Conservation (phyloP, 306 rosid genomes). For the Lathyrus tuberosus region DNA sequence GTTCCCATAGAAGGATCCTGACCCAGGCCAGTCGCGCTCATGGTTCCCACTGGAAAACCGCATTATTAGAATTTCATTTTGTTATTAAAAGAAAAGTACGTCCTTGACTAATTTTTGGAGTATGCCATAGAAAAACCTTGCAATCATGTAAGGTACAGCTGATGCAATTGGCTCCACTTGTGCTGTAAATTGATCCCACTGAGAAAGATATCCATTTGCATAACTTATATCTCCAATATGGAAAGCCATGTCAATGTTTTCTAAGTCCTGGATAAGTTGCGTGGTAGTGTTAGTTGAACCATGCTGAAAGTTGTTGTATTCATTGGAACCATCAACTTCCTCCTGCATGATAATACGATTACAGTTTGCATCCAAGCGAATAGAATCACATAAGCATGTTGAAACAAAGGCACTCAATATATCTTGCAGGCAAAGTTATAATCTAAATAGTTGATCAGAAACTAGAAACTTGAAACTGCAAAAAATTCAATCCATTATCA, state of each 20-base stretch:
- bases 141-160: constrained; percentile 84
- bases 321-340: constrained; percentile 92
- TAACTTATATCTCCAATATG: constrained; percentile 90
- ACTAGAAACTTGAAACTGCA: constrained; percentile 2
- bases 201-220: constrained; percentile 89
- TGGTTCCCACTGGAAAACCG: constrained; percentile 73
- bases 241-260: constrained; percentile 73
- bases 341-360: constrained; percentile 46
- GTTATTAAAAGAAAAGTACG: not conserved
- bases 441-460: not conserved
- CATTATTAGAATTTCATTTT: not conserved
- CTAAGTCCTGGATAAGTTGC: constrained; percentile 68
- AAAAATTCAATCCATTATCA: constrained; percentile 1
- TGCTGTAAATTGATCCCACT: constrained; percentile 93
- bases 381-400: constrained; percentile 12
- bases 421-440: constrained; percentile 1
- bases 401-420: not conserved
- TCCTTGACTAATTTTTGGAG: constrained; percentile 11
- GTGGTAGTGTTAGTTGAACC: constrained; percentile 77
- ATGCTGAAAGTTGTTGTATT: constrained; percentile 81
- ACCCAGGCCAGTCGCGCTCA: constrained; percentile 92
- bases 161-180: constrained; percentile 91
- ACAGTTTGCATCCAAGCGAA: not conserved
- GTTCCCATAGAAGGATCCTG: constrained; percentile 80
- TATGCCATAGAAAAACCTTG: constrained; percentile 54